Evolutionary conservation across 768 basidiomycete species (phyloP).

Genomic region (Boletus insuetus): DNA sequence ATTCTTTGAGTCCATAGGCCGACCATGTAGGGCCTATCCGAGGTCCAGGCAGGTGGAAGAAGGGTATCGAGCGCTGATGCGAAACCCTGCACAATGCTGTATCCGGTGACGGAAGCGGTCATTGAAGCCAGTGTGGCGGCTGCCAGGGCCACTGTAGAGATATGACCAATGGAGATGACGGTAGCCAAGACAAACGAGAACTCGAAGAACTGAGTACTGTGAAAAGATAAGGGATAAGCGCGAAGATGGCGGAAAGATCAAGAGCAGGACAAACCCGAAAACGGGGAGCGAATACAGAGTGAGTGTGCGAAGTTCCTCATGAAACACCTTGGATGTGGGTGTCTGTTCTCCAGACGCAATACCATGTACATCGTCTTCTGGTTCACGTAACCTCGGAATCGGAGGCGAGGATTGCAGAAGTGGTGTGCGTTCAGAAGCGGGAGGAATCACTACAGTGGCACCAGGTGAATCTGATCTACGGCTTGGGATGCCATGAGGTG

Average conservation of each 20-base stretch:
- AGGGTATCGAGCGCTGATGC: conserved; percentile 88
- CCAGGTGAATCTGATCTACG: not conserved
- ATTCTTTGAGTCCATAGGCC: conserved; percentile 91
- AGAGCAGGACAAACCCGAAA: conserved; percentile 51
- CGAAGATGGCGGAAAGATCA: not conserved
- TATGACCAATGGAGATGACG: conserved; percentile 85
- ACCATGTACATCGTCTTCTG: conserved; percentile 26
- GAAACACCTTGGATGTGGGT: conserved; percentile 37
- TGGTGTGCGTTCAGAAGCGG: conserved; percentile 53
- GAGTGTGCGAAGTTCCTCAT: conserved; percentile 60
- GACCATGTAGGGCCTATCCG: conserved; percentile 75
- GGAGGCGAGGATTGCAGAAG: conserved; percentile 46
- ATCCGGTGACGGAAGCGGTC: conserved; percentile 58
- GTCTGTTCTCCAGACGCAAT: conserved; percentile 14
- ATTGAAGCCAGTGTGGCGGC: conserved; percentile 74
- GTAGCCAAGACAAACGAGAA: conserved; percentile 83
- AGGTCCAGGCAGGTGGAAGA: conserved; percentile 94
- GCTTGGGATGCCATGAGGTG: conserved; percentile 19
- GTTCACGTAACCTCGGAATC: conserved; percentile 57
- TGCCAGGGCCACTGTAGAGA: conserved; percentile 87
- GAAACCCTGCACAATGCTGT: conserved; percentile 81
- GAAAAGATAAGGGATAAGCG: not conserved
- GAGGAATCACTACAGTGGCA: not conserved
- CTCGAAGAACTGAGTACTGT: conserved; percentile 74
- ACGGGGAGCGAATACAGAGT: conserved; percentile 67